These are phyloP conservation scores for Pseudodiploospora longispora DNA, from an alignment of 2,329 filamentous ascomycete species.

Conservation along the genomic window DNA sequence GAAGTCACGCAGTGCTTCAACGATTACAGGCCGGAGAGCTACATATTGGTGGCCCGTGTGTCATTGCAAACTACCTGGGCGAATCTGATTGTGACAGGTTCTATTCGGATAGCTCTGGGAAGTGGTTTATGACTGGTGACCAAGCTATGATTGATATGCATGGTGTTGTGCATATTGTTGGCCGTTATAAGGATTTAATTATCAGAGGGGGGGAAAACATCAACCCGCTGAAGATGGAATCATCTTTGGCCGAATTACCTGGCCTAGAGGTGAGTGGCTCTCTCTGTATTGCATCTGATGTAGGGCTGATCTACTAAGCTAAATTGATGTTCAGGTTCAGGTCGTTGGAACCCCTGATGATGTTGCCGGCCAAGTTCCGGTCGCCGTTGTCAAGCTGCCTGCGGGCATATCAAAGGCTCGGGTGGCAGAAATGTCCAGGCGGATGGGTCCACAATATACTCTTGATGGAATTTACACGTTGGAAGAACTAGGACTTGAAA, in stretches of 20 bases:
- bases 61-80: constrained; percentile 27
- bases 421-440: constrained; percentile 20
- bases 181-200: constrained; percentile 37
- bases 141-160: constrained; percentile 30
- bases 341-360: constrained; percentile 36
- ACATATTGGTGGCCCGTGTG: constrained; percentile 28
- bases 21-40: constrained; percentile 30
- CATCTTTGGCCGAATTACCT: constrained; percentile 24
- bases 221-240: constrained; percentile 29
- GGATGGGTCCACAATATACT: constrained; percentile 29
- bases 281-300: neutral
- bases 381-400: constrained; percentile 33
- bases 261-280: constrained; percentile 19
- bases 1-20: constrained; percentile 18
- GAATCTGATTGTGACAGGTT: constrained; percentile 20
- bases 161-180: constrained; percentile 30
- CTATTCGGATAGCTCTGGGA: constrained; percentile 24
- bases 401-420: constrained; percentile 20
- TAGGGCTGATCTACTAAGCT: neutral
- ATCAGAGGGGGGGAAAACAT: constrained; percentile 39
- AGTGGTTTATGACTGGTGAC: constrained; percentile 34
- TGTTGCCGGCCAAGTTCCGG: constrained; percentile 38
- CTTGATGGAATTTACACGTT: constrained; percentile 34
- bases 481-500: constrained; percentile 29
- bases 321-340: constrained; percentile 21